Conservation (phyloP, 768 basidiomycete species). For the Rhizopogon vinicolor region DNA sequence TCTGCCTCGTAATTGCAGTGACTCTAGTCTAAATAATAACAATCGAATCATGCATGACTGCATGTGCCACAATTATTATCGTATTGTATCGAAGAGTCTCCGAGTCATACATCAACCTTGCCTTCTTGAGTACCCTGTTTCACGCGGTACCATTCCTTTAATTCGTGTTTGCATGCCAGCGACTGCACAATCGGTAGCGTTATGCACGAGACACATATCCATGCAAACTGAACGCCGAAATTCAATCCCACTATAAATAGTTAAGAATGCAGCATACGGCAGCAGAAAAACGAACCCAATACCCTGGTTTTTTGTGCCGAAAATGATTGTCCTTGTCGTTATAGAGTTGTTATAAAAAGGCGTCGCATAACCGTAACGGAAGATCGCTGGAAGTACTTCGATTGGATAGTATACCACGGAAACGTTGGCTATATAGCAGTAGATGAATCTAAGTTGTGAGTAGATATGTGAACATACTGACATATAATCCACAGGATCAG, state of each 20-base stretch:
- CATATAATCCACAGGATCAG: constrained; percentile 62
- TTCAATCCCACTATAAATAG: constrained; percentile 48
- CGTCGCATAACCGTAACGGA: constrained; percentile 60
- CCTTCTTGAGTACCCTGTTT: background rate
- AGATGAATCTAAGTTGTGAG: background rate
- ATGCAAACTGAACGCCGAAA: constrained; percentile 54
- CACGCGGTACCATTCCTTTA: constrained; percentile 10
- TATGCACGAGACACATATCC: constrained; percentile 50
- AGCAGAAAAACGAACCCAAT: constrained; percentile 13
- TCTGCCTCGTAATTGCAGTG: too few relatives aligned
- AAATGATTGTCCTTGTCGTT: constrained; percentile 57
- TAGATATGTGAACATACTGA: constrained; percentile 21
- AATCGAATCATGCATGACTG: too few relatives aligned
- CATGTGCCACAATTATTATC: too few relatives aligned
- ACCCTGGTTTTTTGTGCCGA: constrained; percentile 59
- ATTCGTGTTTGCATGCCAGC: constrained; percentile 24
- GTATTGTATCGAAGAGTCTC: too few relatives aligned
- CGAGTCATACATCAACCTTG: too few relatives aligned
- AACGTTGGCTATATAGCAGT: constrained; percentile 41
- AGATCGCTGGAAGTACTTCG: constrained; percentile 50
- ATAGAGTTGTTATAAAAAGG: constrained; percentile 70
- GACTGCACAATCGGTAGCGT: constrained; percentile 49
- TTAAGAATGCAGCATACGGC: background rate
- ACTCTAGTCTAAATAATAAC: too few relatives aligned
- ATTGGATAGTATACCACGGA: constrained; percentile 57